A percentile compares a stretch with the other conserved stretches of the same genome.
Evolutionary conservation across 164 flowering plant species (phyloP).

Genomic region (Liriodendron chinense): DNA sequence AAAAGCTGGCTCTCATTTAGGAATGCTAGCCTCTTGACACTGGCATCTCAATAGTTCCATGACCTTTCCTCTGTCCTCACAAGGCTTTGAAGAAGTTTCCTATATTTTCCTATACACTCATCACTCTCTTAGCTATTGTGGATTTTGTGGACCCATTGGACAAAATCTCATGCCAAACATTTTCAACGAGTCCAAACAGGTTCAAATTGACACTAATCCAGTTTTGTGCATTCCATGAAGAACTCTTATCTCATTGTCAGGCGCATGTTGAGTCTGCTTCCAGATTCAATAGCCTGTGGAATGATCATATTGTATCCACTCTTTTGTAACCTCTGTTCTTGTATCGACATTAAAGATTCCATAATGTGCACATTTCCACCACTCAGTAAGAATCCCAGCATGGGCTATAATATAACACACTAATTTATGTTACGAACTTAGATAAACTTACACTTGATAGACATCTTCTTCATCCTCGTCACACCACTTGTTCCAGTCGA

Average conservation of each 20-base stretch:
- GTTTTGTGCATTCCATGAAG: neutral
- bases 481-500: slow-evolving; percentile 96
- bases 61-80: too few relatives aligned
- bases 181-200: neutral
- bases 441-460: slow-evolving; percentile 44
- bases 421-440: neutral
- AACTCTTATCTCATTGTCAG: neutral
- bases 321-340: too few relatives aligned
- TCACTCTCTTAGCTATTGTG: neutral
- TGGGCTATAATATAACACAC: neutral
- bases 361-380: too few relatives aligned
- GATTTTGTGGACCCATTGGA: neutral
- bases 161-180: neutral
- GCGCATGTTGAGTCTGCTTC: neutral
- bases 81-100: too few relatives aligned
- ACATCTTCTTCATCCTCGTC: slow-evolving; percentile 91
- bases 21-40: neutral
- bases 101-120: too few relatives aligned
- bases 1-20: neutral
- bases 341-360: too few relatives aligned
- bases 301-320: neutral
- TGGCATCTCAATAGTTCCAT: too few relatives aligned
- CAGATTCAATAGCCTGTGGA: neutral
- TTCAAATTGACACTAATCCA: too few relatives aligned
- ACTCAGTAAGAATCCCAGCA: neutral